These are phyloP conservation scores for Coprinopsis cinerea DNA, from an alignment of 768 basidiomycete species.

Conservation along the genomic window DNA sequence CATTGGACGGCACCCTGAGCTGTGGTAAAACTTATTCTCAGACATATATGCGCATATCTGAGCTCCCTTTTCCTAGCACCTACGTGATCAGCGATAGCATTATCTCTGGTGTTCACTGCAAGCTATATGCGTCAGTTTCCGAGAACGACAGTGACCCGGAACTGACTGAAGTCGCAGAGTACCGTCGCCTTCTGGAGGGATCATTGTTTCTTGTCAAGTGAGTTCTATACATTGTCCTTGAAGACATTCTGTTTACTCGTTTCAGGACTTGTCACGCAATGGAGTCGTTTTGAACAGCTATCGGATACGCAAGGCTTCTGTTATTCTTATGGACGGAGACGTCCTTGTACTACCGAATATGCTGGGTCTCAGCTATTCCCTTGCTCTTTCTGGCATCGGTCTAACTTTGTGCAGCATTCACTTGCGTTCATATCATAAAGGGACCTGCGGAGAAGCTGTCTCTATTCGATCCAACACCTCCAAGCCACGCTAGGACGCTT, in stretches of 20 bases:
- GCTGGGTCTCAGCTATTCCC: conserved; percentile 34
- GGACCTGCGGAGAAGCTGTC: conserved; percentile 41
- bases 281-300: conserved; percentile 68
- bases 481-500: conserved; percentile 30
- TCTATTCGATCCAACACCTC: conserved; percentile 60
- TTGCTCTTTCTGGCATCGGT: background rate
- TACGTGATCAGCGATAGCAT: conserved; percentile 59
- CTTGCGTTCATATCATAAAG: conserved; percentile 44
- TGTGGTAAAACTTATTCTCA: conserved; percentile 39
- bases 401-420: conserved; percentile 43
- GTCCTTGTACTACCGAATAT: conserved; percentile 61
- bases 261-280: conserved; percentile 72
- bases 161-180: conserved; percentile 54
- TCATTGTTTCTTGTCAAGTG: conserved; percentile 79
- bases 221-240: background rate
- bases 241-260: background rate
- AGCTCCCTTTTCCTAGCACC: conserved; percentile 30
- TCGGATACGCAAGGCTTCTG: conserved; percentile 56
- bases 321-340: conserved; percentile 78
- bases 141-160: background rate
- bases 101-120: conserved; percentile 71
- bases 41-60: background rate
- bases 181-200: conserved; percentile 60
- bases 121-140: conserved; percentile 65
- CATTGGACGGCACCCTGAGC: conserved; percentile 66